phyloP scores from a whole-genome alignment of 192 early-diverging fungal species.

The Podila epigama region DNA sequence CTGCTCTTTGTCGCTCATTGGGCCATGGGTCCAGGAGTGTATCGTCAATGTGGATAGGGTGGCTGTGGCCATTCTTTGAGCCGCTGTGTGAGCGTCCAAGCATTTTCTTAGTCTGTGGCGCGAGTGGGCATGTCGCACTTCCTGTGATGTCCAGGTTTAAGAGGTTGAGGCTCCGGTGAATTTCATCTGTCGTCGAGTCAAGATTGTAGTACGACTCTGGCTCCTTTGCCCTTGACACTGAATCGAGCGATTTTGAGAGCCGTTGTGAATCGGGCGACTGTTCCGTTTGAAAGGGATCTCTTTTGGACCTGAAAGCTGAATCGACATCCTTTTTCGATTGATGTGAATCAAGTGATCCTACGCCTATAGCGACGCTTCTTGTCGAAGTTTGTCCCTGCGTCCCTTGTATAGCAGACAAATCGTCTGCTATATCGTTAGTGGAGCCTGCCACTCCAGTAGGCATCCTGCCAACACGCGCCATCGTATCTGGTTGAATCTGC shows the following conservation, averaged over 20 bases:
- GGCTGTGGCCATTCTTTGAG: neutral
- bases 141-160: constrained; percentile 41
- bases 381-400: no score
- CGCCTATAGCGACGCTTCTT: neutral
- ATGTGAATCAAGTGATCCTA: no score
- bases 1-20: constrained; percentile 10
- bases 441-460: no score
- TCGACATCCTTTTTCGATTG: no score
- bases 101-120: constrained; percentile 30
- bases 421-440: no score
- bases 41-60: constrained; percentile 5
- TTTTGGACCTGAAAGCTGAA: no score
- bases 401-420: no score
- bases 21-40: constrained; percentile 11
- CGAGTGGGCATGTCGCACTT: constrained; percentile 31
- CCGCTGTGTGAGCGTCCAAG: constrained; percentile 17
- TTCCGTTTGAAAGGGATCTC: no score
- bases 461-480: no score
- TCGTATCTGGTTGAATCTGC: no score
- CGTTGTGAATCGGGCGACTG: constrained; percentile 15
- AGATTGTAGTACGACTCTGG: constrained; percentile 39
- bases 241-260: neutral
- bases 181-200: constrained; percentile 42
- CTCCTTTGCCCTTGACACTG: neutral
- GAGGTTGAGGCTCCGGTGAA: constrained; percentile 36